phyloP scores from a whole-genome alignment of 495 filamentous ascomycete genomes.

The Tuber calosporum region DNA sequence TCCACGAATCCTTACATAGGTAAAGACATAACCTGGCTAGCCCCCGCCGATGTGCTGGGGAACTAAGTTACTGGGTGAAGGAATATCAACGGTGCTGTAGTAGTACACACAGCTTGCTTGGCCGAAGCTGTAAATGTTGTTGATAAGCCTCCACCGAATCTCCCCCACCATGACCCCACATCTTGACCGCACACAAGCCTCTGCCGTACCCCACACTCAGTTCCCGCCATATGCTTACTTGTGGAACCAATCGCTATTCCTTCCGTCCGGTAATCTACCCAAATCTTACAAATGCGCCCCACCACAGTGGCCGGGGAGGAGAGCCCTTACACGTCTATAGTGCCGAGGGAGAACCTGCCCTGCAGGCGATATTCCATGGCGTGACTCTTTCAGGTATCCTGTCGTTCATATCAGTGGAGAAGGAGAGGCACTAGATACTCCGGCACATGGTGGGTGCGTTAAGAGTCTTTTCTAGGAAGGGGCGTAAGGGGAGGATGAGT shows the following conservation, averaged over 20 bases:
- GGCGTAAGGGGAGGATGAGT: conserved; percentile 59
- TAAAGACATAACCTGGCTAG: neutral
- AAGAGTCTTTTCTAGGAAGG: conserved; percentile 51
- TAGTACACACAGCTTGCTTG: neutral
- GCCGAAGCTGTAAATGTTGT: neutral
- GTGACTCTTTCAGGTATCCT: neutral
- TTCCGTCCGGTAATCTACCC: neutral
- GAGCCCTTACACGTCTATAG: neutral
- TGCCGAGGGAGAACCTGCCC: neutral
- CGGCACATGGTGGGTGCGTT: conserved; percentile 56
- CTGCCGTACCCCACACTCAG: neutral
- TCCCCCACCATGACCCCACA: neutral
- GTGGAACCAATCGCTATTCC: neutral
- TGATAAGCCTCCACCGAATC: neutral
- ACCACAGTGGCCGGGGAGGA: neutral
- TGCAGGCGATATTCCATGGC: neutral
- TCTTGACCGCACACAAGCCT: neutral
- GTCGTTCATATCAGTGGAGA: neutral
- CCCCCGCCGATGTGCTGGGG: neutral
- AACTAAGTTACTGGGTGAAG: neutral
- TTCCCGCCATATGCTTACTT: neutral
- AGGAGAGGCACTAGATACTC: neutral
- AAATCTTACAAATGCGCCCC: neutral
- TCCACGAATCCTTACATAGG: neutral
- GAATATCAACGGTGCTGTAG: neutral